Evolutionary conservation across 768 basidiomycete genomes (phyloP).

Genomic region (Chiua virens): DNA sequence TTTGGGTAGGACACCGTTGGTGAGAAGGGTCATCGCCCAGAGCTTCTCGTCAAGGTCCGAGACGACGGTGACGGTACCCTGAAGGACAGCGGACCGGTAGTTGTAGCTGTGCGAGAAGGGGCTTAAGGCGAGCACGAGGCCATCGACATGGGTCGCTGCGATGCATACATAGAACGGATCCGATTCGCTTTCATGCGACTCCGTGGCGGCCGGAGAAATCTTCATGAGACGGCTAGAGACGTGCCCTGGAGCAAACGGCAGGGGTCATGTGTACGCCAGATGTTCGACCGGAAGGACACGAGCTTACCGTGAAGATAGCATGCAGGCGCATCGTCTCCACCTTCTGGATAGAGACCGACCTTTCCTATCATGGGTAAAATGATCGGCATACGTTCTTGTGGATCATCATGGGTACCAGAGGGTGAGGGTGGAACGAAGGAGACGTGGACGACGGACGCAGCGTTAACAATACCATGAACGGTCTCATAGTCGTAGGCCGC

Average conservation of each 20-base stretch:
- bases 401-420: conserved; percentile 10
- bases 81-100: conserved; percentile 25
- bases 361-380: conserved; percentile 30
- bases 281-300: too few relatives aligned
- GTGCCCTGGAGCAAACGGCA: conserved; percentile 9
- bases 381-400: conserved; percentile 12
- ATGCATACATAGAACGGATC: conserved; percentile 20
- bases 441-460: conserved; percentile 23
- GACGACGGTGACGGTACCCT: conserved; percentile 17
- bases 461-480: conserved; percentile 22
- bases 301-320: conserved; percentile 26
- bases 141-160: conserved; percentile 26
- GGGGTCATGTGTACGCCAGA: not conserved
- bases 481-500: conserved; percentile 24
- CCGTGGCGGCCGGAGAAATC: conserved; percentile 2
- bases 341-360: conserved; percentile 17
- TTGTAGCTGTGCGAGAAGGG: conserved; percentile 29
- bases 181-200: not conserved
- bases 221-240: conserved; percentile 29
- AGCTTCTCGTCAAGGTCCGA: conserved; percentile 21
- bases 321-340: conserved; percentile 2
- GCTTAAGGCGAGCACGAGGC: conserved; percentile 21
- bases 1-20: conserved; percentile 21
- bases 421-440: conserved; percentile 23
- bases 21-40: conserved; percentile 24